Evolutionary conservation across 2,329 filamentous ascomycete species (phyloP), one percentile per base, ranked within the genome.

Genomic region (Talaromyces sp.): DNA sequence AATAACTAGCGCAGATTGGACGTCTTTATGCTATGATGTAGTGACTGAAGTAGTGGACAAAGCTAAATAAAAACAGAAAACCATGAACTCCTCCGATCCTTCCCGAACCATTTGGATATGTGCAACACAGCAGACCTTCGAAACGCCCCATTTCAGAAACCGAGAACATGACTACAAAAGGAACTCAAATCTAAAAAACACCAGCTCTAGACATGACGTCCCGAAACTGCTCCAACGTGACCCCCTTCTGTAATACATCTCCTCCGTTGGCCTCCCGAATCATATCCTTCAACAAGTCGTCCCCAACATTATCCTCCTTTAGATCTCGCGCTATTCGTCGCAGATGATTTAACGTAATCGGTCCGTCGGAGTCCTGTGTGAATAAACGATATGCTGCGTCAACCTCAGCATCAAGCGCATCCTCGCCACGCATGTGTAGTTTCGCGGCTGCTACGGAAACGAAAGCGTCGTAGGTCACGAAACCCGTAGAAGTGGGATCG

Each of bases 201-300:
- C 91, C 91, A 5, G 91, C 92, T 66, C 89, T 80, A 63, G 80
- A 83, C 91, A 96, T 93, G 5, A 96, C 89, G 56, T 84, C 84
- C 73, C 91, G 88, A 75, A 96, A 96, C 68, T 97, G 90, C 54
- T 89, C 86, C 68, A 86, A 78, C 40, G 79, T 84, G 9, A 96
- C 93, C 7, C 89, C 90, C 58, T 79, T 82, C 37, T 79, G 83
- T 10, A 89, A 82, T 15, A 88, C 87, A 3, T 81, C 84, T 1
- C 89, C 91, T 2, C 89, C 89, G 73, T 95, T 97, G 51, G 93
- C 94, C 79, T 97, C 93, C 51, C 91, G 78, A 59, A 99, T 88
- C 94, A 99, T 99, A 77, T 97, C 91, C 76, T 84, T 85, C 69
- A 99, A 77, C 69, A 96, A 75, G 51, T 90, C 87, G 67, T 97